phyloP scores from a whole-genome alignment of 306 rosid species.

The Trifolium dubium region DNA sequence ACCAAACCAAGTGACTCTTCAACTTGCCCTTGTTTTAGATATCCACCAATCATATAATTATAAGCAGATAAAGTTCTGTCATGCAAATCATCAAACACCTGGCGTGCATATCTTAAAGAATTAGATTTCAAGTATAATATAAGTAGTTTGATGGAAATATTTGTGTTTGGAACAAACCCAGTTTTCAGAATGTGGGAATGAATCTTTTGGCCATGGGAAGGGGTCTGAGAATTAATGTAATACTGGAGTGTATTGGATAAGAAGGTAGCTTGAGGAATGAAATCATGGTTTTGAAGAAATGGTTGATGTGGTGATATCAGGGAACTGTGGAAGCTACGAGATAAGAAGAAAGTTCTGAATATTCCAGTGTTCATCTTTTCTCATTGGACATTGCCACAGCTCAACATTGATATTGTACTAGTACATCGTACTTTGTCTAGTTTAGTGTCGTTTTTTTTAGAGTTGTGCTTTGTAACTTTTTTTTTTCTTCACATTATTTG shows the following conservation, averaged over 20 bases:
- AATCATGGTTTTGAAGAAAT: constrained; percentile 42
- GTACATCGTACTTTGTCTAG: neutral
- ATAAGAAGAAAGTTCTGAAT: constrained; percentile 8
- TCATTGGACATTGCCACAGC: constrained; percentile 8
- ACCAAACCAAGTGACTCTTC: constrained; percentile 59
- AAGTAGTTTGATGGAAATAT: constrained; percentile 78
- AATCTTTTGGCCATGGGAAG: constrained; percentile 75
- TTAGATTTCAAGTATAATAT: constrained; percentile 66
- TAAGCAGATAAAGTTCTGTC: constrained; percentile 69
- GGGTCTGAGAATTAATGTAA: constrained; percentile 63
- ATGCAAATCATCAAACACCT: constrained; percentile 72
- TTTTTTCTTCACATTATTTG: neutral
- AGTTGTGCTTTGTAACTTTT: neutral
- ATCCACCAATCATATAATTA: constrained; percentile 76
- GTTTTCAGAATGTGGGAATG: constrained; percentile 79
- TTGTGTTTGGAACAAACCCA: constrained; percentile 73
- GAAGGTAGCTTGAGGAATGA: constrained; percentile 37
- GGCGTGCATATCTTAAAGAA: constrained; percentile 68
- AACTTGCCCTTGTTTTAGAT: constrained; percentile 63
- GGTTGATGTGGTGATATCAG: constrained; percentile 17
- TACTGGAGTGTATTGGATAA: constrained; percentile 63
- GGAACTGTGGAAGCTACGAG: constrained; percentile 27
- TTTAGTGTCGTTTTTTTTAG: neutral
- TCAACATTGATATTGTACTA: no score
- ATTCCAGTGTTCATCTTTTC: constrained; percentile 41